Evolutionary conservation across 23 red algal species (phyloP).

Genomic region (Gracilaria caudata): DNA sequence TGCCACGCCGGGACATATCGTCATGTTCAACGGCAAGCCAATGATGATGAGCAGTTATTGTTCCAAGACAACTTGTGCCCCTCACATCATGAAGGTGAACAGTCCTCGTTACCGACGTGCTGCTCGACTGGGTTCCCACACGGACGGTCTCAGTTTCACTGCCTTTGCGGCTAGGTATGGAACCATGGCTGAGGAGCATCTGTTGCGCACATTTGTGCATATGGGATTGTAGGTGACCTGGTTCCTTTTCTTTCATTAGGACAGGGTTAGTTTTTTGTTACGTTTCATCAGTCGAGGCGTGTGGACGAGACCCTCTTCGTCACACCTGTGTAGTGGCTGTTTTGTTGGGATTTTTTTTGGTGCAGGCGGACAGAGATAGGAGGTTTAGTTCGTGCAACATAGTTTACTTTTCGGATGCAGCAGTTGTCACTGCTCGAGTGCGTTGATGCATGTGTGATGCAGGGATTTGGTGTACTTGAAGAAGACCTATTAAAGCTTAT

Average conservation of each 20-base stretch:
- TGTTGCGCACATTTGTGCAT: conserved; percentile 11
- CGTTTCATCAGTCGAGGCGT: too few species aligned
- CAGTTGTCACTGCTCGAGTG: background rate
- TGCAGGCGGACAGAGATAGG: background rate
- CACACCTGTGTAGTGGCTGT: background rate
- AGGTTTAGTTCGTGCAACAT: background rate
- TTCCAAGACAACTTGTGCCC: background rate
- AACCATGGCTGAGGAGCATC: conserved; percentile 18
- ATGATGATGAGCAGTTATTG: conserved; percentile 56
- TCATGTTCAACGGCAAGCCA: conserved; percentile 1
- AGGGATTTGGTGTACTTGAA: background rate
- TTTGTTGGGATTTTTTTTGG: background rate
- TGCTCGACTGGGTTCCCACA: conserved; percentile 13
- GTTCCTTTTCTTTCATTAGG: background rate
- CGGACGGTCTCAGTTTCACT: conserved; percentile 47
- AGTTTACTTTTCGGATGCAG: conserved; percentile 6
- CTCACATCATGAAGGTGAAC: conserved; percentile 51
- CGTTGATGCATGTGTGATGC: background rate
- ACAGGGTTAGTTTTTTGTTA: background rate
- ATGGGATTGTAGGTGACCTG: conserved; percentile 20
- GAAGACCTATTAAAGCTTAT: conserved; percentile 6
- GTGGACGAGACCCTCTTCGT: too few species aligned
- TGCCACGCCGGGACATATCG: conserved; percentile 51
- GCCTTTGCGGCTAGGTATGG: conserved; percentile 60
- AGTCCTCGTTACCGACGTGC: conserved; percentile 30